Percentiles rank a stretch among this genome's conserved stretches.
phyloP scores from a whole-genome alignment of 2,329 filamentous ascomycete genomes.

The Dendryphion nanum region DNA sequence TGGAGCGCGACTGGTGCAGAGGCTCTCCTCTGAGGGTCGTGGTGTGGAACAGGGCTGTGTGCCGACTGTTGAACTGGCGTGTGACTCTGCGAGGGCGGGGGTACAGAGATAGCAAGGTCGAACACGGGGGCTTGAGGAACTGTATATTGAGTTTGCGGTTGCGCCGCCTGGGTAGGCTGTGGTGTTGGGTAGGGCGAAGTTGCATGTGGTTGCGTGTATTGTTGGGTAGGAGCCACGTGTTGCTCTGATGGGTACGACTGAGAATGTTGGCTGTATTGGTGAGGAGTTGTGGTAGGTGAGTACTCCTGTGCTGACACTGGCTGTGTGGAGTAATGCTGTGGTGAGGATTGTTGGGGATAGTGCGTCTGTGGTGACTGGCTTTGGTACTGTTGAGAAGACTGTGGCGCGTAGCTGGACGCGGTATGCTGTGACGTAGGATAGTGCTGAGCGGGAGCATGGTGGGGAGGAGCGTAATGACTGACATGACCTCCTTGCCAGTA shows the following conservation, averaged over 20 bases:
- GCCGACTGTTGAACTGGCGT: conserved; percentile 14
- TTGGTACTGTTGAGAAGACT: conserved; percentile 19
- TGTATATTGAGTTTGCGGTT: conserved; percentile 22
- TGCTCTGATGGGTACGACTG: conserved; percentile 12
- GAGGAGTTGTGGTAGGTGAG: conserved; percentile 1
- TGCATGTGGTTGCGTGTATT: conserved; percentile 17
- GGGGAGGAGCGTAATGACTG: conserved; percentile 22
- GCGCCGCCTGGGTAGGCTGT: conserved; percentile 19
- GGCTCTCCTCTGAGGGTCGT: conserved; percentile 26
- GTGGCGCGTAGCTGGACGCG: conserved; percentile 19
- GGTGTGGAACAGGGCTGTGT: conserved; percentile 15
- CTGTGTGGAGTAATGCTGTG: conserved; percentile 11
- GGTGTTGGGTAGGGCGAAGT: conserved; percentile 18
- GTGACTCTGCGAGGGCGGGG: conserved; percentile 12
- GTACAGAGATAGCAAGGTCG: conserved; percentile 17
- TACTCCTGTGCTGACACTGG: conserved; percentile 16
- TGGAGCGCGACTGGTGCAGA: conserved; percentile 32
- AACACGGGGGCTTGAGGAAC: conserved; percentile 22
- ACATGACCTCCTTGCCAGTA: conserved; percentile 30
- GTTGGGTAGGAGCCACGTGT: conserved; percentile 12
- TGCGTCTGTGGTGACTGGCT: conserved; percentile 16
- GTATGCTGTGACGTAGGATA: conserved; percentile 21
- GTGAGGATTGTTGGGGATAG: conserved; percentile 7
- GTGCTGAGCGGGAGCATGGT: conserved; percentile 24
- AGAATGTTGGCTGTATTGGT: conserved; percentile 2